Evolutionary conservation across 768 basidiomycete genomes (phyloP).

Genomic region (Suillus subaureus): DNA sequence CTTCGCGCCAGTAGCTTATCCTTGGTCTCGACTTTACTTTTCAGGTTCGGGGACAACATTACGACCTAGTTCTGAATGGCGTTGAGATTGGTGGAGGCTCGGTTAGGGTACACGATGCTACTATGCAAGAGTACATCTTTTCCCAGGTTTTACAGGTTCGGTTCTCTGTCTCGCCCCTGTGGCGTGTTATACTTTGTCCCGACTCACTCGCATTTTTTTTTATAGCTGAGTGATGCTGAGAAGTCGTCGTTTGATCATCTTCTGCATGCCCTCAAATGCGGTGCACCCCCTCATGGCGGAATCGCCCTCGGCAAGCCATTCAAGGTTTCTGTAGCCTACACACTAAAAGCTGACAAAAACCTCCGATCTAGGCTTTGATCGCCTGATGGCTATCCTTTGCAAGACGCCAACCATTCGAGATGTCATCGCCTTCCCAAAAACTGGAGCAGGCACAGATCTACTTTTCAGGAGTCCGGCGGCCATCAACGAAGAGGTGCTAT

Average conservation of each 20-base stretch:
- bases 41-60: slow-evolving; percentile 92
- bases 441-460: slow-evolving; percentile 77
- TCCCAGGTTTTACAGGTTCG: slow-evolving; percentile 74
- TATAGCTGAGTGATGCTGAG: slow-evolving; percentile 73
- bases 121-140: slow-evolving; percentile 86
- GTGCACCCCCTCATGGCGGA: slow-evolving; percentile 95
- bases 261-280: slow-evolving; percentile 82
- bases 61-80: slow-evolving; percentile 93
- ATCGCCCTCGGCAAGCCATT: slow-evolving; percentile 77
- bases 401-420: slow-evolving; percentile 87
- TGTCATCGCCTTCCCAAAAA: slow-evolving; percentile 97
- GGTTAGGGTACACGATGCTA: slow-evolving; percentile 87
- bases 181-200: slow-evolving; percentile 15
- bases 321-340: slow-evolving; percentile 18
- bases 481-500: slow-evolving; percentile 50
- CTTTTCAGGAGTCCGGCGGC: slow-evolving; percentile 87
- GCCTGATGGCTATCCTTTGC: slow-evolving; percentile 90
- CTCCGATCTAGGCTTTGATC: slow-evolving; percentile 75
- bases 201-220: slow-evolving; percentile 15
- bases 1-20: slow-evolving; percentile 7
- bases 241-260: slow-evolving; percentile 80
- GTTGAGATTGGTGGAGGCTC: slow-evolving; percentile 94
- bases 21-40: slow-evolving; percentile 13
- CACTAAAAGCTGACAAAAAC: slow-evolving; percentile 14
- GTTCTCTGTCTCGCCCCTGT: slow-evolving; percentile 7